These are phyloP conservation scores for Choiromyces venosus DNA, from an alignment of 495 filamentous ascomycete species.

Conservation along the genomic window DNA sequence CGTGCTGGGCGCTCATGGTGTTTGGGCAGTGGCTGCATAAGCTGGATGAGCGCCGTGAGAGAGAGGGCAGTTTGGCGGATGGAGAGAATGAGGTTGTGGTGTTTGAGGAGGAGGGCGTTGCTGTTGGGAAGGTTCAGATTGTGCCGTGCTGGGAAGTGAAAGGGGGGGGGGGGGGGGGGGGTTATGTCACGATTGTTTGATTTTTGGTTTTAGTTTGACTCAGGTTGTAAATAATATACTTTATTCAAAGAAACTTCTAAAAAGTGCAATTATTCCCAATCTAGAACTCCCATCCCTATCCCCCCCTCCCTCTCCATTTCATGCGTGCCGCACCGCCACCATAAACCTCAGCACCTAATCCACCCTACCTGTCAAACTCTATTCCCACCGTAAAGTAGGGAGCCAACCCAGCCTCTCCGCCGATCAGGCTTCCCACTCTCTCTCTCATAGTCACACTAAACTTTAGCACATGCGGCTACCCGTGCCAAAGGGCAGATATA, in stretches of 20 bases:
- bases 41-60: slow-evolving; percentile 43
- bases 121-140: not conserved
- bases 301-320: too few species aligned
- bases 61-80: not conserved
- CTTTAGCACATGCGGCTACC: not conserved
- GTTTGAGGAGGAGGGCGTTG: slow-evolving; percentile 9
- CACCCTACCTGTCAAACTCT: not conserved
- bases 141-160: too few species aligned
- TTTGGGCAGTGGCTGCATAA: slow-evolving; percentile 44
- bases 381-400: not conserved
- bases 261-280: not conserved
- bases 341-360: not conserved
- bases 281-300: too few species aligned
- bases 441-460: not conserved
- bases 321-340: not conserved
- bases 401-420: not conserved
- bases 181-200: not conserved
- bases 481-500: not conserved
- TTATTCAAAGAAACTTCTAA: too few species aligned
- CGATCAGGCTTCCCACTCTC: not conserved
- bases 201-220: not conserved
- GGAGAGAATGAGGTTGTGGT: slow-evolving; percentile 4
- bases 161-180: too few species aligned
- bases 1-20: slow-evolving; percentile 44
- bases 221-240: too few species aligned